Evolutionary conservation across 192 early-diverging fungal species (phyloP).

Genomic region (Gryganskiella cystojenkinii): DNA sequence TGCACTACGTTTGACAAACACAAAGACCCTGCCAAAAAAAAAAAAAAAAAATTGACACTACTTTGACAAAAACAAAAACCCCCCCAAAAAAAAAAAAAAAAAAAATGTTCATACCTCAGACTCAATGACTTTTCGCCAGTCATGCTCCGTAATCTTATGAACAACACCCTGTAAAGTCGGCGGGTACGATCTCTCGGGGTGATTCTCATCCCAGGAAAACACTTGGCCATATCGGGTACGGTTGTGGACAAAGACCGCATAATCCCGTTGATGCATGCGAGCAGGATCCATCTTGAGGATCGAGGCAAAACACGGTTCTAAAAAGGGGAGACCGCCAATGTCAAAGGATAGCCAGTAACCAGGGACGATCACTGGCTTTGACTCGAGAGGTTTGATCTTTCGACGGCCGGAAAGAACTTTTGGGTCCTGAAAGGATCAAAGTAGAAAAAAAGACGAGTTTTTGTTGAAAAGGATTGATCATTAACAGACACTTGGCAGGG

Average conservation of each 20-base stretch:
- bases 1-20: too few species aligned
- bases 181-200: conserved; percentile 6
- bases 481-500: too few species aligned
- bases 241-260: conserved; percentile 13
- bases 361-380: conserved; percentile 8
- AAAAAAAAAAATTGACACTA: too few species aligned
- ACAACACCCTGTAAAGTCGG: conserved; percentile 15
- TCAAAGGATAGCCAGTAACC: conserved; percentile 23
- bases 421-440: too few species aligned
- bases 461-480: too few species aligned
- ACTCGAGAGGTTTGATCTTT: conserved; percentile 8
- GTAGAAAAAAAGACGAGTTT: too few species aligned
- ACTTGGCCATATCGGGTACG: conserved; percentile 1
- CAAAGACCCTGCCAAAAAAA: background rate
- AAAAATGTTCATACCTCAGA: conserved; percentile 4
- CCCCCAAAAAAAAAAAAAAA: background rate
- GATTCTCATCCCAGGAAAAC: conserved; percentile 8
- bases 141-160: conserved; percentile 4
- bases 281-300: conserved; percentile 6
- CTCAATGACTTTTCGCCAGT: conserved; percentile 7
- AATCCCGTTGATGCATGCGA: conserved; percentile 6
- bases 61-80: background rate
- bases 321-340: conserved; percentile 7
- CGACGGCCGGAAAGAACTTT: conserved; percentile 8
- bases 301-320: conserved; percentile 26